These are phyloP conservation scores for Dothistroma septosporum DNA, from an alignment of 2,329 filamentous ascomycete genomes.

Conservation along the genomic window DNA sequence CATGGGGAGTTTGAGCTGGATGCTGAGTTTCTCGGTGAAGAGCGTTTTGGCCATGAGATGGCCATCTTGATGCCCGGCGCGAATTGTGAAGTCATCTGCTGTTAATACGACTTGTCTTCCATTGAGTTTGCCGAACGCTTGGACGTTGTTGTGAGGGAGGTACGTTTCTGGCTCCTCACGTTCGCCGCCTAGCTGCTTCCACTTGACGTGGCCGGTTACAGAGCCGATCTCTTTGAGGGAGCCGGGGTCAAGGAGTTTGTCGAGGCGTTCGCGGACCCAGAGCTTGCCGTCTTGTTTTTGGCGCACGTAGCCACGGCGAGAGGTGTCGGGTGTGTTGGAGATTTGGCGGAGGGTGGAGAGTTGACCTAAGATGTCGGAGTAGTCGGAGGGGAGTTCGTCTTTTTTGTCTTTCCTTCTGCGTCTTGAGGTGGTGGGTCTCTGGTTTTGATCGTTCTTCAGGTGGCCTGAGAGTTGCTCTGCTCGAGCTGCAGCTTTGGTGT, in stretches of 20 bases:
- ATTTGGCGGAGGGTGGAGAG: slow-evolving; percentile 50
- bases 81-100: slow-evolving; percentile 60
- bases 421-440: slow-evolving; percentile 32
- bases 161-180: slow-evolving; percentile 50
- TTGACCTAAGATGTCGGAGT: slow-evolving; percentile 58
- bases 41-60: slow-evolving; percentile 52
- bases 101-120: slow-evolving; percentile 57
- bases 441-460: slow-evolving; percentile 34
- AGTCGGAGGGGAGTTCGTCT: slow-evolving; percentile 53
- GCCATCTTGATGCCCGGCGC: slow-evolving; percentile 63
- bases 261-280: slow-evolving; percentile 60
- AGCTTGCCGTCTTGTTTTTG: slow-evolving; percentile 62
- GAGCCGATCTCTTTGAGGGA: slow-evolving; percentile 59
- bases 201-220: slow-evolving; percentile 56
- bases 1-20: slow-evolving; percentile 56
- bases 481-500: slow-evolving; percentile 23
- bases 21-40: slow-evolving; percentile 59
- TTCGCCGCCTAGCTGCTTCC: slow-evolving; percentile 47
- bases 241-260: slow-evolving; percentile 53
- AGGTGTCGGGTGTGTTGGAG: slow-evolving; percentile 53
- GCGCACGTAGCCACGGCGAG: slow-evolving; percentile 55
- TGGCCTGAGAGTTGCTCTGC: slow-evolving; percentile 31
- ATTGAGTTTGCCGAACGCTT: slow-evolving; percentile 48
- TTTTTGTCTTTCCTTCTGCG: slow-evolving; percentile 35
- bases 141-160: slow-evolving; percentile 59